phyloP scores from a whole-genome alignment of 225 moss, liverwort and hornwort species.

The Straminergon stramineum region DNA sequence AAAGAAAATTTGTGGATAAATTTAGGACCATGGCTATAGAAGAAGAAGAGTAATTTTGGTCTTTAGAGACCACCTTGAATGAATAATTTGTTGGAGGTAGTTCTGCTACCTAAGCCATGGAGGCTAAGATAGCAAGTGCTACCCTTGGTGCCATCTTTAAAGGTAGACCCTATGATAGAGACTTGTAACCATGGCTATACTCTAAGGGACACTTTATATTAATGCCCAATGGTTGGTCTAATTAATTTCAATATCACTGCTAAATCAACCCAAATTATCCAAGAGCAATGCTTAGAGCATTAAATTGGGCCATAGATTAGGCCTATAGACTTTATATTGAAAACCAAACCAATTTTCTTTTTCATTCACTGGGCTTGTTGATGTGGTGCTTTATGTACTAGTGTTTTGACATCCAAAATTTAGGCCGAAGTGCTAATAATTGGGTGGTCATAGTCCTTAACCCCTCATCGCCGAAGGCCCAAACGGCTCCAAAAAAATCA shows the following conservation, averaged over 20 bases:
- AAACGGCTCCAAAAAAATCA: too few species aligned
- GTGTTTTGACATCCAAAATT: rapidly evolving
- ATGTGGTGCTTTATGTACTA: rapidly evolving
- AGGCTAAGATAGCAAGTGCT: not conserved
- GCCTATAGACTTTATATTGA: not conserved
- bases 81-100: not conserved
- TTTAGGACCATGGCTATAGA: not conserved
- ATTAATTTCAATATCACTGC: not conserved
- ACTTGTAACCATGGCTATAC: not conserved
- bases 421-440: not conserved
- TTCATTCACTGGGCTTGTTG: rapidly evolving
- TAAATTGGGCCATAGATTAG: not conserved
- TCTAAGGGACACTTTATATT: not conserved
- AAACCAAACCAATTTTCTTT: not conserved
- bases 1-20: not conserved
- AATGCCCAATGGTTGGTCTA: too few species aligned
- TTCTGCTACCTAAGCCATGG: not conserved
- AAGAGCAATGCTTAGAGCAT: not conserved
- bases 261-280: not conserved
- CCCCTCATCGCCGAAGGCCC: too few species aligned
- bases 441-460: not conserved
- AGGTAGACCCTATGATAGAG: not conserved
- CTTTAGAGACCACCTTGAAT: not conserved
- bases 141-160: not conserved
- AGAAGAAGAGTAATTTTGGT: rapidly evolving